Conservation (phyloP, 495 filamentous ascomycete species). For the Tuber umbilicatum region DNA sequence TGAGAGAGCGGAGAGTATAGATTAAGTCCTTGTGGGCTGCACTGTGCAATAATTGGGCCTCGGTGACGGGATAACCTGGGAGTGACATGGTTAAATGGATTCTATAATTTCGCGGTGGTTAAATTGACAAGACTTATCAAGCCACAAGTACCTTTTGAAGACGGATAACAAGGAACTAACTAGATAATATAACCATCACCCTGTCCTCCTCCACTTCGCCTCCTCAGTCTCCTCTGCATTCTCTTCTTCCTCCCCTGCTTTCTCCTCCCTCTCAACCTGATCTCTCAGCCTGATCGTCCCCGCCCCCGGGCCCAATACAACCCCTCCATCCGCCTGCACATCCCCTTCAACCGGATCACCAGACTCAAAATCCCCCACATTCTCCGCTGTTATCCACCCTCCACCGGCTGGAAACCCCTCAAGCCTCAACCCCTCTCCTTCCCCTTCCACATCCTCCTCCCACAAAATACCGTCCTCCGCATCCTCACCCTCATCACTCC, state of each 20-base stretch:
- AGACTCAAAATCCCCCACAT: slow-evolving; percentile 68
- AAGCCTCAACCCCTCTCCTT: slow-evolving; percentile 45
- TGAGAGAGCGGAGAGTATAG: slow-evolving; percentile 5
- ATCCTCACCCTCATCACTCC: slow-evolving; percentile 51
- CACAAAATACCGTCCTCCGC: slow-evolving; percentile 53
- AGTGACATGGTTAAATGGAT: not conserved
- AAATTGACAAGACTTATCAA: not conserved
- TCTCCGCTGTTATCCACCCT: slow-evolving; percentile 96
- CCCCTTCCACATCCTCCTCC: slow-evolving; percentile 52
- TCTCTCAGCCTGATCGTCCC: slow-evolving; percentile 40
- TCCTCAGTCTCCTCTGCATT: not conserved
- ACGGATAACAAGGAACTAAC: not conserved
- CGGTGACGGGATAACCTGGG: not conserved
- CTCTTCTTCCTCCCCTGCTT: not conserved
- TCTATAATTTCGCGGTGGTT: not conserved
- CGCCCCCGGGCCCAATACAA: slow-evolving; percentile 52
- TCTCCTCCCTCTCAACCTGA: not conserved
- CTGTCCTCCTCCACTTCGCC: not conserved
- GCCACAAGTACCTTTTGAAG: not conserved
- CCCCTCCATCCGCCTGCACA: slow-evolving; percentile 39
- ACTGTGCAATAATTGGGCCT: not conserved
- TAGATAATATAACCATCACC: not conserved
- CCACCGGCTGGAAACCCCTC: slow-evolving; percentile 72
- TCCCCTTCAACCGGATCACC: slow-evolving; percentile 56
- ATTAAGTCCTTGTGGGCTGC: not conserved